Evolutionary conservation across 257 asterid species (phyloP).

Genomic region (Penstemon barbatus): DNA sequence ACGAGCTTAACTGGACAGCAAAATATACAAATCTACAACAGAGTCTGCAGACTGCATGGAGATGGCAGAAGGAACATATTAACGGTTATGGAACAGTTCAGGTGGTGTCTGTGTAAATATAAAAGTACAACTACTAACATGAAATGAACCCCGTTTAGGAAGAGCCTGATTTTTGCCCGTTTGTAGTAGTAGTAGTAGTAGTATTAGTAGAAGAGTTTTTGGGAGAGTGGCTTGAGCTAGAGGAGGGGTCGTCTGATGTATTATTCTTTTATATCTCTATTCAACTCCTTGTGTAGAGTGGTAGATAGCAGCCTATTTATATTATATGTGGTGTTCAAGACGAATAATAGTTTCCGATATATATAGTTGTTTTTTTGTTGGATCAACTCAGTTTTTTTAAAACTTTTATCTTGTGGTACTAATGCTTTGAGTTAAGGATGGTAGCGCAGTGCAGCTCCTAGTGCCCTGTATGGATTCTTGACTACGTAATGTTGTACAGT

Average conservation of each 20-base stretch:
- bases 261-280: conserved; percentile 35
- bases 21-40: conserved; percentile 60
- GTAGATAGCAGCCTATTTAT: conserved; percentile 22
- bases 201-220: background rate
- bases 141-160: conserved; percentile 18
- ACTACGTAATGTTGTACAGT: too few species aligned
- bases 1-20: conserved; percentile 89
- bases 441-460: too few species aligned
- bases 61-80: conserved; percentile 87
- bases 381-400: too few species aligned
- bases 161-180: conserved; percentile 18
- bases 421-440: too few species aligned
- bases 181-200: background rate
- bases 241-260: conserved; percentile 27
- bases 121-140: conserved; percentile 32
- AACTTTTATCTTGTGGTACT: too few species aligned
- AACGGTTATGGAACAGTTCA: conserved; percentile 59
- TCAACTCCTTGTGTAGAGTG: conserved; percentile 27
- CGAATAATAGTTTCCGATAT: conserved; percentile 30
- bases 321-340: conserved; percentile 18
- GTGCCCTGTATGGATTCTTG: too few species aligned
- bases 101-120: conserved; percentile 44
- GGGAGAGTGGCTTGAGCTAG: conserved; percentile 24
- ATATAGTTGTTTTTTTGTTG: background rate
- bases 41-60: conserved; percentile 84